These are phyloP conservation scores for Prunus salicina DNA, from an alignment of 306 rosid genomes.

Conservation along the genomic window DNA sequence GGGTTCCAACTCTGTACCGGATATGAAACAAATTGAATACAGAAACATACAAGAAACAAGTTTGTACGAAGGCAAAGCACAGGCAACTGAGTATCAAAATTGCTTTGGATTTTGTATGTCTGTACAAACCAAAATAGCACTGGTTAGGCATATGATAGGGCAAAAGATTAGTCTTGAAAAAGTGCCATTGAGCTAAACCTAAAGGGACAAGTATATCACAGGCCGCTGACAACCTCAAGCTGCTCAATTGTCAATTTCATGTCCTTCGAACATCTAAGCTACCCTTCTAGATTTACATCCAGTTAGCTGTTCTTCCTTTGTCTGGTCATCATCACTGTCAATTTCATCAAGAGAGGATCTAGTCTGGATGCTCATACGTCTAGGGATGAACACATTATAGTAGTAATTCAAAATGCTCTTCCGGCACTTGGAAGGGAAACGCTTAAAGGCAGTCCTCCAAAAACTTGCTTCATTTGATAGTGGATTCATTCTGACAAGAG, in stretches of 20 bases:
- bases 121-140: neutral
- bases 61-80: neutral
- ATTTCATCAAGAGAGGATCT: slow-evolving; percentile 7
- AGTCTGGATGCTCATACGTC: slow-evolving; percentile 25
- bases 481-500: slow-evolving; percentile 7
- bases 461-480: slow-evolving; percentile 9
- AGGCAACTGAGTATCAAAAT: neutral
- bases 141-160: neutral
- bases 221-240: neutral
- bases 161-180: neutral
- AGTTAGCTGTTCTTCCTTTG: neutral
- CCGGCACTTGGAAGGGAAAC: slow-evolving; percentile 33
- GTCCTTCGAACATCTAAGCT: neutral
- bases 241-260: neutral
- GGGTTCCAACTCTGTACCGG: neutral
- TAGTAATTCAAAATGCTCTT: slow-evolving; percentile 33
- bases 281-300: neutral
- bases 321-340: slow-evolving; percentile 29
- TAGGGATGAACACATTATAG: slow-evolving; percentile 33
- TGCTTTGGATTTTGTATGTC: neutral
- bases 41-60: neutral
- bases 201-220: neutral
- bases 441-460: slow-evolving; percentile 30
- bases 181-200: neutral
- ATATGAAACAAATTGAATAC: neutral